Percentiles rank a stretch among this genome's conserved stretches.
phyloP scores from a whole-genome alignment of 495 filamentous ascomycete genomes.

The Endocarpon pusillum region DNA sequence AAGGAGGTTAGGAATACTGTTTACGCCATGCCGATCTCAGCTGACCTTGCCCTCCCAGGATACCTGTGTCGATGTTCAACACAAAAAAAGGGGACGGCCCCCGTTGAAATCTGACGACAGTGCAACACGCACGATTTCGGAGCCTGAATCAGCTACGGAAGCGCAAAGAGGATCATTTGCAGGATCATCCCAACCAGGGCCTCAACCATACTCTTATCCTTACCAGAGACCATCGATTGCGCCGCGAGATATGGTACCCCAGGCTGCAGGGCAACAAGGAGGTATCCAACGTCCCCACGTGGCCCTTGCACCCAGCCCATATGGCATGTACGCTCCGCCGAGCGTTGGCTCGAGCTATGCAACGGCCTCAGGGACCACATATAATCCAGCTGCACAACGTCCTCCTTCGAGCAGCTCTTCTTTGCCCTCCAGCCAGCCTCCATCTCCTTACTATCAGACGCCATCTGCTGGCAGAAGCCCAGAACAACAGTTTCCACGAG shows the following conservation, averaged over 20 bases:
- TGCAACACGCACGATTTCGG: no score
- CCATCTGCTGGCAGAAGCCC: neutral
- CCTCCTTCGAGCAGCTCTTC: neutral
- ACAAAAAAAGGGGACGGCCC: constrained; percentile 89
- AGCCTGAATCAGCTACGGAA: no score
- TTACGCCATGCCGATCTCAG: constrained; percentile 2
- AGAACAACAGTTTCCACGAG: neutral
- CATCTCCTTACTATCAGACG: neutral
- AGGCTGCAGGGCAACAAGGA: neutral
- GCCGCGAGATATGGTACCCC: neutral
- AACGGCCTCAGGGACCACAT: neutral
- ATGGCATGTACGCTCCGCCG: neutral
- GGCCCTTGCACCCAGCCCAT: neutral
- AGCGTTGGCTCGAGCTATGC: neutral
- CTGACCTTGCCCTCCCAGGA: constrained; percentile 34
- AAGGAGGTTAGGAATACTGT: constrained; percentile 40
- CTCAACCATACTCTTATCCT: neutral
- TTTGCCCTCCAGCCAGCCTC: neutral
- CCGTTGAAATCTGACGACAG: constrained; percentile 80
- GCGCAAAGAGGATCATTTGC: neutral
- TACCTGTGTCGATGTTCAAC: constrained; percentile 84
- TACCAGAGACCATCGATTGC: neutral
- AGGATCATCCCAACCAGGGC: neutral
- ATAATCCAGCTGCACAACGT: neutral
- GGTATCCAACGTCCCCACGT: neutral